Evolutionary conservation across 805 yeast genomes (phyloP), one percentile per base, ranked within the genome.

Genomic region (Suhomyces prunicola): DNA sequence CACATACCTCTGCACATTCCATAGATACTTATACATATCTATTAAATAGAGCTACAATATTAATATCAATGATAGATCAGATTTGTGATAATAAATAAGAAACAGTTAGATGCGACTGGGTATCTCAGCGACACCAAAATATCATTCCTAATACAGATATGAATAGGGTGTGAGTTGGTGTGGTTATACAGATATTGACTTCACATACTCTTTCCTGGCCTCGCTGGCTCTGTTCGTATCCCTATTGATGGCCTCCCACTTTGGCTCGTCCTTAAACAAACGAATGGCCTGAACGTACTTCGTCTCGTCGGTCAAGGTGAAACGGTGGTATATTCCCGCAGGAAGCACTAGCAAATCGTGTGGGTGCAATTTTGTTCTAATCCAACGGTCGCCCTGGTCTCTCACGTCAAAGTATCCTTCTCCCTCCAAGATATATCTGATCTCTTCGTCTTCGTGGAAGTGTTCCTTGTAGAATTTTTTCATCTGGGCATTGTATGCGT

Each of bases 361-460:
- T 50, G 80, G 76, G 29, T 66, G 74, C 35, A 91, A 76, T 55
- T 80, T 79, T 53, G 86, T 79, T 54, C 98, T 81, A 52, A 93
- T 78, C 99, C 99, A 93, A 51, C 74, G 67, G 54, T 76, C 80
- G 10, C 78, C 64, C 27, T 73, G 64, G 62, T 83, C 86, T 59
- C 97, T 79, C 6, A 93, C 90, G 64, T 93, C 98, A 64, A 93
- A 93, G 70, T 80, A 93, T 0, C 99, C 98, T 52, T 84, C 87
- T 9, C 99, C 99, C 26, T 87, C 96, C 17, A 87, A 64, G 50
- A 91, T 83, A 71, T 91, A 93, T 59, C 99, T 77, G 66, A 93
- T 93, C 73, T 93, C 99, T 71, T 93, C 99, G 67, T 93, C 99
- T 67, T 93, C 98, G 67, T 93, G 99, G 50, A 90, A 77, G 69